Evolutionary conservation across 257 asterid genomes (phyloP), one percentile per base, ranked within the genome.

Genomic region (Oldenlandia corymbosa): DNA sequence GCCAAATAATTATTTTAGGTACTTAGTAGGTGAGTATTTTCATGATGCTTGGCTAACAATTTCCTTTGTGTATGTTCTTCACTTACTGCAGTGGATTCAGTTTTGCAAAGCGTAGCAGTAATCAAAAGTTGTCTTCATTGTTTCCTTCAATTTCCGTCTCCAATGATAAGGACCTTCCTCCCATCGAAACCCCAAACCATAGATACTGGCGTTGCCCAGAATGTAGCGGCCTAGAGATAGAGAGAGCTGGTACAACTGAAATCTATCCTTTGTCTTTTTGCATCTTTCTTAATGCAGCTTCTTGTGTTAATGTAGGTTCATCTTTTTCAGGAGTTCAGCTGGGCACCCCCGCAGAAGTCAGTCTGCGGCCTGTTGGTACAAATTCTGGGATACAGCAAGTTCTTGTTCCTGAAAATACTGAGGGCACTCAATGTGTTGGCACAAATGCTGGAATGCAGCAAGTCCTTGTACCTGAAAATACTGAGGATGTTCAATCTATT

Each of bases 131-230:
- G 3, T 85, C 88, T 72, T 67, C 57, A 21, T 84, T 81, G 6
- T 89, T 89, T 80, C 59, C 71, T 31, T 56, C 70, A 21, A 60
- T 67, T 62, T 79, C 55, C 39, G 10, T 45, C 70, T 56, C 72
- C 56, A 64, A n/a, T 34, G 60, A 59, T 61, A 74, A 61, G 46
- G 62, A 69, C 62, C 82, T 89, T 54, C 85, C 88, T 64, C 80
- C 85, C 1, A 27, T 84, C 53, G 39, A 46, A 18, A 76, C 76
- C 47, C 94, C 94, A n/a, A 79, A 55, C 46, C 83, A 69, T 77
- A 83, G 81, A 60, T 84, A 84, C 85, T 89, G 96, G 96, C 84
- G 80, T 68, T 88, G 88, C 66, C 54, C 75, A 10, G 65, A 69
- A 67, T 81, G 95, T 68, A 34, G 68, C 43, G 3, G 41, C 18